Evolutionary conservation across 1,284 basidiomycete genomes (phyloP).

Genomic region (Leccinum subspadiceum): DNA sequence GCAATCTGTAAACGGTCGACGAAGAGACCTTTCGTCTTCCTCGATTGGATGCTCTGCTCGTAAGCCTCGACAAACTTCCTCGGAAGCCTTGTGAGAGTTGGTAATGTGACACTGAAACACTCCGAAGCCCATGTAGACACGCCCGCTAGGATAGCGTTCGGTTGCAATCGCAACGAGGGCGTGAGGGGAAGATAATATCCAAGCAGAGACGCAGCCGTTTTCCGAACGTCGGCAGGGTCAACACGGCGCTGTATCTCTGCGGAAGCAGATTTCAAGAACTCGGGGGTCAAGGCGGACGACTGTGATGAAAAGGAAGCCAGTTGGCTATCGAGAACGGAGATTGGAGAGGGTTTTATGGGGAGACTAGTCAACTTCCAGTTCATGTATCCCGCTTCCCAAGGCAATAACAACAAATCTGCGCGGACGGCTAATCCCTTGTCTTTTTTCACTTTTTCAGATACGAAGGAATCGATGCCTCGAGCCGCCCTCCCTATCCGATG

Average conservation of each 20-base stretch:
- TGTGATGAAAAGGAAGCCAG: conserved; percentile 13
- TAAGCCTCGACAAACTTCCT: conserved; percentile 26
- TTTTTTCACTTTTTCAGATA: conserved; percentile 26
- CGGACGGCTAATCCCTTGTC: conserved; percentile 30
- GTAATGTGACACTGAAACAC: conserved; percentile 23
- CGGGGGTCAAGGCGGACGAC: conserved; percentile 8
- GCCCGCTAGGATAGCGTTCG: conserved; percentile 55
- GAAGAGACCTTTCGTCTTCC: conserved; percentile 25
- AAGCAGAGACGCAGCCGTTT: conserved; percentile 69
- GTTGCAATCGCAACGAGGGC: conserved; percentile 48
- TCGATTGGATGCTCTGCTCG: conserved; percentile 10
- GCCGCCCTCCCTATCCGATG: conserved; percentile 94
- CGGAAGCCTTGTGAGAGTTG: conserved; percentile 21
- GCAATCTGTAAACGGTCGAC: conserved; percentile 21
- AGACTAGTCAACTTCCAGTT: conserved; percentile 64
- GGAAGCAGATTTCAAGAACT: conserved; percentile 34
- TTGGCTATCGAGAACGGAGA: conserved; percentile 15
- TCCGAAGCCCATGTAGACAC: conserved; percentile 63
- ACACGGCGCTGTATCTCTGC: conserved; percentile 41
- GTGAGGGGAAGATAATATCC: conserved; percentile 74
- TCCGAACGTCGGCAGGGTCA: conserved; percentile 56
- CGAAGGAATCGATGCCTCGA: conserved; percentile 63
- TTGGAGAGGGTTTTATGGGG: conserved; percentile 64
- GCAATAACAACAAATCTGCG: conserved; percentile 84
- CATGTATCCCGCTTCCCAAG: conserved; percentile 81